Evolutionary conservation across 1,284 basidiomycete genomes (phyloP).

Genomic region (Trametes polyzona): DNA sequence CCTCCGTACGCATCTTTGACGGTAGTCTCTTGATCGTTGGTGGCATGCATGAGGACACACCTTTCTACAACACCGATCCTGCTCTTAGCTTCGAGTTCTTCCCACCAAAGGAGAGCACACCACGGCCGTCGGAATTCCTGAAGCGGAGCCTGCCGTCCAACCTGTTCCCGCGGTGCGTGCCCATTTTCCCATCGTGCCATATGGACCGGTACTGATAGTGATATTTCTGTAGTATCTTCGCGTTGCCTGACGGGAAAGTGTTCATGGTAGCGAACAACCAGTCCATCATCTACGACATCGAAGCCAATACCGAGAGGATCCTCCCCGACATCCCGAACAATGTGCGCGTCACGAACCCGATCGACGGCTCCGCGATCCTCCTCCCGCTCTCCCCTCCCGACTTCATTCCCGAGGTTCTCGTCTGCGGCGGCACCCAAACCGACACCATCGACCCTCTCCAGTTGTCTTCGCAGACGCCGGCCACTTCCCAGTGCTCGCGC

Average conservation of each 20-base stretch:
- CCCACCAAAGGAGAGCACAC: conserved; percentile 55
- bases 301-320: conserved; percentile 42
- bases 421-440: conserved; percentile 48
- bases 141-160: conserved; percentile 61
- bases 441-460: conserved; percentile 36
- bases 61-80: conserved; percentile 63
- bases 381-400: conserved; percentile 51
- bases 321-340: conserved; percentile 53
- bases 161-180: conserved; percentile 53
- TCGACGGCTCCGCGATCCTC: conserved; percentile 50
- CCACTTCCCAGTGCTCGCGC: conserved; percentile 46
- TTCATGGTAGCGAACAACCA: conserved; percentile 52
- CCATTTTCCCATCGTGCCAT: not conserved
- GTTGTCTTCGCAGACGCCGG: conserved; percentile 45
- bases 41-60: conserved; percentile 77
- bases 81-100: conserved; percentile 72
- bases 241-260: conserved; percentile 43
- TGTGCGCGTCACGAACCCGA: conserved; percentile 48
- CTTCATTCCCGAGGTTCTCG: conserved; percentile 51
- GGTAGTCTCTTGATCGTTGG: conserved; percentile 48
- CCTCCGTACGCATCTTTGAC: conserved; percentile 47
- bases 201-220: not conserved
- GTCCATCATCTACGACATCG: conserved; percentile 35
- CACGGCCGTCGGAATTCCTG: conserved; percentile 56
- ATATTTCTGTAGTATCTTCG: conserved; percentile 21